A percentile compares a stretch with the other conserved stretches of the same genome.
phyloP scores from a whole-genome alignment of 176 grass and related monocot species.

The Coix lacrymajobi region DNA sequence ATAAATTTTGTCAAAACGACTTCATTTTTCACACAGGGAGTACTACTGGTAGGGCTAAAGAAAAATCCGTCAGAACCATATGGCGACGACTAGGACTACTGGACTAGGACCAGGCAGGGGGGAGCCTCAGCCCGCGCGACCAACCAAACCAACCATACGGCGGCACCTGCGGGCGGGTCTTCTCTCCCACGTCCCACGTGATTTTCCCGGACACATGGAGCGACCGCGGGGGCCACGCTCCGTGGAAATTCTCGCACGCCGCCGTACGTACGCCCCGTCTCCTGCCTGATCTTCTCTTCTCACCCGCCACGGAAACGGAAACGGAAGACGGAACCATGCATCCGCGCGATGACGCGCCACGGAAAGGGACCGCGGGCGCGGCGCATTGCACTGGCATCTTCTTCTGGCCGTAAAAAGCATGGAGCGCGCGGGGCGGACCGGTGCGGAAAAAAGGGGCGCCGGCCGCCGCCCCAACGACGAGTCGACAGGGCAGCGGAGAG shows the following conservation, averaged over 20 bases:
- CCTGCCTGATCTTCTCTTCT: no score
- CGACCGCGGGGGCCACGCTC: neutral
- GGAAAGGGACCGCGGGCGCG: neutral
- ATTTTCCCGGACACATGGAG: neutral
- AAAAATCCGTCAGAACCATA: neutral
- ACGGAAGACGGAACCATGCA: no score
- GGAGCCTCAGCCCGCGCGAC: neutral
- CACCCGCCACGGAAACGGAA: neutral
- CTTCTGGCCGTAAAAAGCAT: no score
- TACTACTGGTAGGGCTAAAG: no score
- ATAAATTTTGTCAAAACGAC: no score
- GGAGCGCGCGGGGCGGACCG: no score
- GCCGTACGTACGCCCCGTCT: neutral
- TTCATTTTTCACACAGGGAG: no score
- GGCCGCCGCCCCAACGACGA: no score
- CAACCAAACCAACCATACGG: neutral
- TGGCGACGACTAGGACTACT: neutral
- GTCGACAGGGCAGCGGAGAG: neutral
- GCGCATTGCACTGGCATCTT: neutral
- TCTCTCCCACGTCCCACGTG: neutral
- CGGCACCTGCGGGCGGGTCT: neutral
- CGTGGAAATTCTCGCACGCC: neutral
- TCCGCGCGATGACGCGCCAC: neutral
- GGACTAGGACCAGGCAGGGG: neutral
- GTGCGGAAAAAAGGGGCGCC: no score